phyloP scores from a whole-genome alignment of 208 protist species.

The Leishmania martiniquensis region DNA sequence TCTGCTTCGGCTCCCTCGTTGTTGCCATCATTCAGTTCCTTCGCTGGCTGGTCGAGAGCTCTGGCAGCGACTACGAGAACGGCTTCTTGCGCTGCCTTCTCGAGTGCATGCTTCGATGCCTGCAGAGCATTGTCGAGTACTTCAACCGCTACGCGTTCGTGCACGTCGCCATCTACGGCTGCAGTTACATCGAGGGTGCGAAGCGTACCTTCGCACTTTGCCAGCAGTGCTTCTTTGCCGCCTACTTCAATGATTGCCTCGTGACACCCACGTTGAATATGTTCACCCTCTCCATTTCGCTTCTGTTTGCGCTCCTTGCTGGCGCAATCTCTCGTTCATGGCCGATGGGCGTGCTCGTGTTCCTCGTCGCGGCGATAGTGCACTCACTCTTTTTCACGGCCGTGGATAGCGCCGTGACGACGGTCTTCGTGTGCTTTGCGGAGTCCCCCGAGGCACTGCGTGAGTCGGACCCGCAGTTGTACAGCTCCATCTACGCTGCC shows the following conservation, averaged over 20 bases:
- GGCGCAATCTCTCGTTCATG: slow-evolving; percentile 37
- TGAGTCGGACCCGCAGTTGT: slow-evolving; percentile 67
- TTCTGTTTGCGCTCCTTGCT: slow-evolving; percentile 56
- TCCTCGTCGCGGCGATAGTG: slow-evolving; percentile 57
- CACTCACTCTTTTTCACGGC: slow-evolving; percentile 66
- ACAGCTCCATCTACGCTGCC: slow-evolving; percentile 52
- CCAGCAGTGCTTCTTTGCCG: slow-evolving; percentile 80
- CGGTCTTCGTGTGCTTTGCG: slow-evolving; percentile 92
- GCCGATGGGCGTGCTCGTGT: slow-evolving; percentile 49
- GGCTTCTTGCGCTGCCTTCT: slow-evolving; percentile 45
- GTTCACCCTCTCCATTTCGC: slow-evolving; percentile 49
- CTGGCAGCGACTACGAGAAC: slow-evolving; percentile 38
- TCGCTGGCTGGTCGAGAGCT: slow-evolving; percentile 49
- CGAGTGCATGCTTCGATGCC: slow-evolving; percentile 56
- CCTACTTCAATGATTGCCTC: slow-evolving; percentile 91
- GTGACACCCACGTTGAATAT: slow-evolving; percentile 68
- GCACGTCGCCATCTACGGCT: slow-evolving; percentile 94
- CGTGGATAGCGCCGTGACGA: slow-evolving; percentile 76
- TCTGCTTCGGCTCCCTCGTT: slow-evolving; percentile 93
- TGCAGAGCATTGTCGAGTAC: slow-evolving; percentile 83
- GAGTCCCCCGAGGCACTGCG: slow-evolving; percentile 81
- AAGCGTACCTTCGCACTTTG: slow-evolving; percentile 86
- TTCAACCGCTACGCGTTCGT: slow-evolving; percentile 95
- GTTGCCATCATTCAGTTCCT: slow-evolving; percentile 88
- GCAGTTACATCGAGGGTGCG: slow-evolving; percentile 87